phyloP scores from a whole-genome alignment of 345 rosid species.

The Hypericum androsaemum region DNA sequence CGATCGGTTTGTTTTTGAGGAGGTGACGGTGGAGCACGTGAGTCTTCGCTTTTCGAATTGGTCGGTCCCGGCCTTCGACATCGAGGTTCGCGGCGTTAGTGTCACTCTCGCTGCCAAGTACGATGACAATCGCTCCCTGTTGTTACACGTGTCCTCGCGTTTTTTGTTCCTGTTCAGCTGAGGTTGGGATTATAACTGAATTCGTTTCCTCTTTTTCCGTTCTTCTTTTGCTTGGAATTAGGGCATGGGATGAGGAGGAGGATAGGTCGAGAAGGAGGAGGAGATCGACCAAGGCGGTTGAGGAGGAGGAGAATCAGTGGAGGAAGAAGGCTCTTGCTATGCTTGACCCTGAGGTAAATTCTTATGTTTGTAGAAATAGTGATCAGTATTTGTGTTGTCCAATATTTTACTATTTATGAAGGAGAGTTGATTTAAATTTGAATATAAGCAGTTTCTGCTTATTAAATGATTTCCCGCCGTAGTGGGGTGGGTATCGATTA shows the following conservation, averaged over 20 bases:
- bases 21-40: conserved; percentile 40
- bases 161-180: background rate
- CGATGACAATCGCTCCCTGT: conserved; percentile 26
- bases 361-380: background rate
- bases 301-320: conserved; percentile 19
- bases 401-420: too few relatives aligned
- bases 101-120: conserved; percentile 25
- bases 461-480: too few relatives aligned
- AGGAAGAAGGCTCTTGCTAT: conserved; percentile 35
- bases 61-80: conserved; percentile 48
- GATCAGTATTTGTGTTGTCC: too few relatives aligned
- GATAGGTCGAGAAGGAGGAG: conserved; percentile 23
- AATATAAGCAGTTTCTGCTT: too few relatives aligned
- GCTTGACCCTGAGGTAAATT: conserved; percentile 75
- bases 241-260: conserved; percentile 24
- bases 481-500: too few relatives aligned
- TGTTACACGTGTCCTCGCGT: background rate
- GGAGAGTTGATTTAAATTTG: too few relatives aligned
- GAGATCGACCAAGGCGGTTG: conserved; percentile 19
- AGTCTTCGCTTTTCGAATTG: conserved; percentile 52
- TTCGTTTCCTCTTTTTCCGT: conserved; percentile 2
- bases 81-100: conserved; percentile 53
- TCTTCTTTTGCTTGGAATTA: conserved; percentile 11
- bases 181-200: conserved; percentile 3
- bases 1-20: conserved; percentile 32